Base-by-base conservation (phyloP, 1,284 basidiomycete genomes). In the Boletellus deceptivus region DNA sequence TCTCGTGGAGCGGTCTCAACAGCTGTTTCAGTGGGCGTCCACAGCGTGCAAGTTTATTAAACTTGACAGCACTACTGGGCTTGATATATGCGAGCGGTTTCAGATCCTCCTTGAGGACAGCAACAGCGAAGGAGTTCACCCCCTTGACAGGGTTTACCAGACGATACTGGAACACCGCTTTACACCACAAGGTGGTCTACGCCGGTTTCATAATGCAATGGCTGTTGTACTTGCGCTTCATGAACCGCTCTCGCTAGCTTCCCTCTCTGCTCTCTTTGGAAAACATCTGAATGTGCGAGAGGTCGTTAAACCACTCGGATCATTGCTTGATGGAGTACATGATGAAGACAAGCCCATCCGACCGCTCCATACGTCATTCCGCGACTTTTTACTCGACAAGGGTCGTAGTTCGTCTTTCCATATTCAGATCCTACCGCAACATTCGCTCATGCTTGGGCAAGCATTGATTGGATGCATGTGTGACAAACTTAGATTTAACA, bases 11-110 rank as follows among this genome's bases (percentile, higher is more conserved):
- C 36, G 5, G n/a, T 37, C 45, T 3, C 39, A 55, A 9, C 25
- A 6, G 10, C 31, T 48, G 9, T 55, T 55, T 4, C 54, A 55
- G 25, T 55, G 54, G 54, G 52, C 52, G 2, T 37, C 22, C 18
- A 50, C 52, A 1, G 54, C 52, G 3, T 53, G 52, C 41, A 47
- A 16, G 20, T 53, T 45, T 25, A 53, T 53, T 9, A 13, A 18
- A 11, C 35, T 6, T 0, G n/a, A 11, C 25, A 7, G 25, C 5
- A 4, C 16, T n/a, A 11, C 9, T 24, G 16, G 24, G 3, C 25
- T 17, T n/a, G 34, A 35, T 8, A 2, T 2, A 20, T 37, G 29
- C 11, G 24, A 43, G 29, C 29, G 29, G 17, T 18, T 43, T n/a
- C 22, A 9, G 2, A 20, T 33, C 6, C 9, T 43, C 18, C 2